phyloP scores from a whole-genome alignment of 352 stramenopile genomes.

The Globisporangium carolinianum region DNA sequence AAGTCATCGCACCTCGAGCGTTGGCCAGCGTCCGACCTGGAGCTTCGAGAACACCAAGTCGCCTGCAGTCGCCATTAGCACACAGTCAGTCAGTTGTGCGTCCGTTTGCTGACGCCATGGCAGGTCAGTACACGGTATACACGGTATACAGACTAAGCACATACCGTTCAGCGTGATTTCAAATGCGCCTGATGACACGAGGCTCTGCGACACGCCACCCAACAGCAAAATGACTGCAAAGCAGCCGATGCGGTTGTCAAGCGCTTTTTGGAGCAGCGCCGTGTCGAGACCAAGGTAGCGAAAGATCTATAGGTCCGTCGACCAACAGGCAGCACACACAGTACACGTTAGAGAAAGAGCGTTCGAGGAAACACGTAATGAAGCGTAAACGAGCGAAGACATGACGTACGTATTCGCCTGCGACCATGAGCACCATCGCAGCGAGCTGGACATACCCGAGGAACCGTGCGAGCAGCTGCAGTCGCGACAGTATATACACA shows the following conservation, averaged over 20 bases:
- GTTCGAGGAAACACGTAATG: background rate
- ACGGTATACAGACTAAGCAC: background rate
- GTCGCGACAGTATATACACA: too few species aligned
- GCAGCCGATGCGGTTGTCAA: constrained; percentile 62
- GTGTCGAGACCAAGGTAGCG: constrained; percentile 33
- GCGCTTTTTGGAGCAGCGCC: constrained; percentile 50
- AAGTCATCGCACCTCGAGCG: constrained; percentile 34
- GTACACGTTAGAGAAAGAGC: background rate
- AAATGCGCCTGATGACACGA: constrained; percentile 69
- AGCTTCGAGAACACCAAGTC: constrained; percentile 78
- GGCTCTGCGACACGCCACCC: constrained; percentile 46
- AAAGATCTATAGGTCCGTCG: constrained; percentile 27
- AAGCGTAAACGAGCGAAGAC: background rate
- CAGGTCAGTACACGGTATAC: background rate
- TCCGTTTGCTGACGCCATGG: background rate
- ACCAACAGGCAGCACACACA: background rate
- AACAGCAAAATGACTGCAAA: constrained; percentile 68
- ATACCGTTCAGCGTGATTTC: constrained; percentile 81
- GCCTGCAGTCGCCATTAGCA: constrained; percentile 16
- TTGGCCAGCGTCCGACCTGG: constrained; percentile 52
- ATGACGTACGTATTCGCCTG: constrained; percentile 54
- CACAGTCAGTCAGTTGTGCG: background rate
- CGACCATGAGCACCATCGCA: constrained; percentile 52
- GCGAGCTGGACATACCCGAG: constrained; percentile 42
- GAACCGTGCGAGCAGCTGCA: constrained; percentile 31